Evolutionary conservation across 2,329 filamentous ascomycete genomes (phyloP), one percentile per base, ranked within the genome.

Genomic region (Cercospora berteroae): DNA sequence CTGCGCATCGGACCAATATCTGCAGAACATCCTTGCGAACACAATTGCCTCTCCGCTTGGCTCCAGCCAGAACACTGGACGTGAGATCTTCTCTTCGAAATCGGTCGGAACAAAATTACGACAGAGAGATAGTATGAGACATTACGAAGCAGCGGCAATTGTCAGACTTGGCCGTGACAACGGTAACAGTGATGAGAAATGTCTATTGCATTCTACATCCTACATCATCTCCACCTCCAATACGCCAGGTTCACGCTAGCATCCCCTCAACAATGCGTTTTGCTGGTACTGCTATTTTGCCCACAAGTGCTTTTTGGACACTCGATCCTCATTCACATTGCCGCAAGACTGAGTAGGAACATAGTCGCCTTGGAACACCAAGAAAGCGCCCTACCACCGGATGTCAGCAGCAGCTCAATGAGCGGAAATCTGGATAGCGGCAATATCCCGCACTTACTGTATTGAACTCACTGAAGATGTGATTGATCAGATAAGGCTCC

Each of bases 381-480:
- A 59, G 36, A 66, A 63, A 7, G 64, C 64, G n/a, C 64, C 64
- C 61, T 64, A n/a, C 3, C 18, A 63, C 5, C 18, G 6, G n/a
- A 42, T 16, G 36, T 39, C 20, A 36, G 31, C 27, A 57, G 48
- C 18, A n/a, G 25, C 16, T 12, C 23, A 9, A 23, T 29, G 16
- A 50, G 20, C 6, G 6, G 36, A 8, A 48, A 39, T 39, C 13
- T 39, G 36, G 12, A 39, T n/a, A 2, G 12, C 4, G 36, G 36
- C 36, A 12, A 39, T 10, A 5, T 12, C 33, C 16, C 33, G 33
- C 33, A 63, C 61, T 23, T 20, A 57, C 73, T 25, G 69, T 70
- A 59, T 74, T 75, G 67, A 75, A 73, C 48, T 75, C 74, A 10
- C 67, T 69, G 62, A 69, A 73, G 36, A 74, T 66, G 13, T 67